These are phyloP conservation scores for Actinomucor elegans DNA, from an alignment of 371 early-diverging fungal species.

Conservation along the genomic window DNA sequence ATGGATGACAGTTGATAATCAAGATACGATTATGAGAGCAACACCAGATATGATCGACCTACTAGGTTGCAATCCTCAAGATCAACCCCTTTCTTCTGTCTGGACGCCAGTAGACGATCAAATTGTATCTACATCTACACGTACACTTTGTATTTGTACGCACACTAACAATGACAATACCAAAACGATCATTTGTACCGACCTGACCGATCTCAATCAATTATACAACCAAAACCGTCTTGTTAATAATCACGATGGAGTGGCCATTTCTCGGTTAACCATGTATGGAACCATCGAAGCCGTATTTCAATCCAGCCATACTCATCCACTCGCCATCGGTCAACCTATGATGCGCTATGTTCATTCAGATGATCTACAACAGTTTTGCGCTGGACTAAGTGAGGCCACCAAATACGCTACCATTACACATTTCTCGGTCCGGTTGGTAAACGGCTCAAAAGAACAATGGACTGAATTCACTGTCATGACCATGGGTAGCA, in stretches of 20 bases:
- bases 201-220: constrained; percentile 17
- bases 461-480: constrained; percentile 13
- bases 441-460: constrained; percentile 2
- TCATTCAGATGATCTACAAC: constrained; percentile 22
- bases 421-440: constrained; percentile 1
- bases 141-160: constrained; percentile 11
- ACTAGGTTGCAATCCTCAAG: constrained; percentile 8
- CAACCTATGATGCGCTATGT: constrained; percentile 29
- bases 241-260: background rate
- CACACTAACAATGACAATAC: constrained; percentile 1
- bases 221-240: background rate
- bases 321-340: constrained; percentile 4
- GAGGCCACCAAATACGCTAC: constrained; percentile 4
- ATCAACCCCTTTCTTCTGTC: constrained; percentile 4
- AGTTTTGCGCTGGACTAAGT: constrained; percentile 16
- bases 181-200: constrained; percentile 11
- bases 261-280: constrained; percentile 21
- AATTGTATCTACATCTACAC: background rate
- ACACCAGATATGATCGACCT: constrained; percentile 16
- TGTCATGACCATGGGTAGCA: constrained; percentile 11
- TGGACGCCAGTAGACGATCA: constrained; percentile 7
- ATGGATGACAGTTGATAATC: constrained; percentile 13
- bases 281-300: constrained; percentile 31
- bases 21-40: constrained; percentile 2
- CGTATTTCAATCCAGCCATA: background rate